Evolutionary conservation across 2,329 filamentous ascomycete genomes (phyloP).

Genomic region (Xylariaceae sp.): DNA sequence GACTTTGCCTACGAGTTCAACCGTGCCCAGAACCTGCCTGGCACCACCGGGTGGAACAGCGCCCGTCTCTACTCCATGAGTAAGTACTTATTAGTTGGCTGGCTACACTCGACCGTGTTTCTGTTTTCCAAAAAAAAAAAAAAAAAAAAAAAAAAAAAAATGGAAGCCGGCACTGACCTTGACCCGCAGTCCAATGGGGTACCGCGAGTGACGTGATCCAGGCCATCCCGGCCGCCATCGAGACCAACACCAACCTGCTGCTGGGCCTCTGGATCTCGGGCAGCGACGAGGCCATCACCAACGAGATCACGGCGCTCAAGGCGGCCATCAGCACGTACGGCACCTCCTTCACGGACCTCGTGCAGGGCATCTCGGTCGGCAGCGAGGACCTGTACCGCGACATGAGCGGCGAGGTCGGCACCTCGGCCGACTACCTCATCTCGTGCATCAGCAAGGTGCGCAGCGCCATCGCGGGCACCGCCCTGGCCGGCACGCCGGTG

Average conservation of each 20-base stretch:
- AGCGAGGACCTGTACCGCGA: constrained; percentile 49
- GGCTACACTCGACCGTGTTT: too few relatives aligned
- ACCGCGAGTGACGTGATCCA: constrained; percentile 49
- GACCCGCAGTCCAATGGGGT: constrained; percentile 24
- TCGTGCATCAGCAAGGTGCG: constrained; percentile 51
- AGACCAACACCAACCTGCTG: constrained; percentile 40
- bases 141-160: too few relatives aligned
- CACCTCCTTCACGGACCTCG: constrained; percentile 31
- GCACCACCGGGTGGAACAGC: constrained; percentile 23
- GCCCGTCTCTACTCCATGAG: constrained; percentile 26
- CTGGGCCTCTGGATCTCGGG: constrained; percentile 44
- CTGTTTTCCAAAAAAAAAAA: too few relatives aligned
- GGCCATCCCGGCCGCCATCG: constrained; percentile 56
- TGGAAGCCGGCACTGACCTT: too few relatives aligned
- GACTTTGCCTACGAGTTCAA: constrained; percentile 27
- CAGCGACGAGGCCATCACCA: constrained; percentile 30
- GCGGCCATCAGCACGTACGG: constrained; percentile 38
- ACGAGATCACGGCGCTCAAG: constrained; percentile 44
- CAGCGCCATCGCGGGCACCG: constrained; percentile 34
- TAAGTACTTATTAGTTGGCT: constrained; percentile 14
- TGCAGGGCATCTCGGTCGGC: constrained; percentile 46
- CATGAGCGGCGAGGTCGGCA: constrained; percentile 27
- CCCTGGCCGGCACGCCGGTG: constrained; percentile 30
- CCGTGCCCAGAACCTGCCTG: constrained; percentile 21
- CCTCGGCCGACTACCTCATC: constrained; percentile 39